Base-by-base conservation (phyloP, 2,329 filamentous ascomycete genomes). In the Colletotrichum higginsianum region DNA sequence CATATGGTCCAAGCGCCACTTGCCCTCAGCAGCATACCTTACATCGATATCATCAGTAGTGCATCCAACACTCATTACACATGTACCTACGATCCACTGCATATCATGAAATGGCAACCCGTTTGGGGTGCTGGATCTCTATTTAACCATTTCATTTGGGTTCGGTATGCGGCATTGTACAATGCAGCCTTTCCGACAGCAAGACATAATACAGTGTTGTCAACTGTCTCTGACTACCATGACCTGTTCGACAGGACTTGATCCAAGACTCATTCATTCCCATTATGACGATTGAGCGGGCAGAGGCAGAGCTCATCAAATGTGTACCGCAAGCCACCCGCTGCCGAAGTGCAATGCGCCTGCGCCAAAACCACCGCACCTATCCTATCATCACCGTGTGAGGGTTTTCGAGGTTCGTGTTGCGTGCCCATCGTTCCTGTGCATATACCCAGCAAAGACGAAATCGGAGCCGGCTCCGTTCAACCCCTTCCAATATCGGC, bases 401-500 rank as follows among this genome's bases (percentile, higher is more conserved):
- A 8, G 30, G 8, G 8, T 23, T 55, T 55, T 67, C n/a, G 8
- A 26, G 9, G 23, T 7, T 50, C 13, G 13, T 46, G 1, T 35
- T 9, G 30, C 30, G 12, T 40, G 21, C 18, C 18, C n/a, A 42
- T 13, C 35, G 16, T 55, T 23, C 47, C 46, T 47, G 42, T n/a
- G 21, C 38, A 61, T 30, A 55, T 30, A 18, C 13, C 61, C n/a
- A 49, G 30, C 23, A 56, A 21, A 42, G 61, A 56, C 30, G 16
- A 47, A 47, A 44, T 21, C 38, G 8, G 47, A 52, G 49, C n/a
- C 53, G 23, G 52, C 21, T 21, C 52, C 42, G 11, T 23, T 70
- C 61, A 74, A 50, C 74, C 77, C 64, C 67, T 71, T 3, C 67
- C 79, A 46, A 78, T 30, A n/a, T 81, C 79, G 38, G 70, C 56